Evolutionary conservation across 1,139 yeast genomes (phyloP), one percentile per base, ranked within the genome.

Genomic region (Hansenula sp.): DNA sequence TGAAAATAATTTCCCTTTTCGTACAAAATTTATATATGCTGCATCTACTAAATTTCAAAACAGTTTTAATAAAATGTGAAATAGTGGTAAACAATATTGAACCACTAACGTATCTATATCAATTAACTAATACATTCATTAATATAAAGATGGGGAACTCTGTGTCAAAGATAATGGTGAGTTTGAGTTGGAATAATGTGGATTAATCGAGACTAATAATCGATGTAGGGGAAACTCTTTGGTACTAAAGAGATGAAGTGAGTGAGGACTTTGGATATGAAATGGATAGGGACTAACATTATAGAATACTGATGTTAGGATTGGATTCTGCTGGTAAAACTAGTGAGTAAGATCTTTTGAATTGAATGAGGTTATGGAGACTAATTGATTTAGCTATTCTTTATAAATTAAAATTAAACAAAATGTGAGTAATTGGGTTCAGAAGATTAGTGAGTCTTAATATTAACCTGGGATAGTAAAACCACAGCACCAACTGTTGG

Each of bases 401-500:
- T 42, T 82, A 82, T 65, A 81, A 82, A 60, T 67, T 84, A 52
- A 83, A 85, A 60, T 68, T 83, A 44, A 88, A 88, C 41, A 82
- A 82, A 59, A 75, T 86, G 36, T 59, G 49, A 38, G 59, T 40
- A 59, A 10, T 54, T 44, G 25, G 6, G 6, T 22, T 13, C 18
- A 30, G 4, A n/a, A 4, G 25, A 20, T 10, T 30, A 12, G 4
- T 10, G 8, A 13, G 8, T 8, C 17, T 6, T 18, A 8, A 4
- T 19, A 12, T 13, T 19, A n/a, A 18, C 14, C 16, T 13, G 8
- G 12, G 14, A 14, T 26, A 65, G 69, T 37, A 79, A 83, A 47
- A 79, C 85, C 38, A 86, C 96, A 1, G 95, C 87, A 7, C 97
- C 96, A 21, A 90, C 96, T 0, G 96, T 89, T 22, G 97, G 96